Base-by-base conservation (phyloP, 495 filamentous ascomycete genomes). In the Acidiella bohemica region DNA sequence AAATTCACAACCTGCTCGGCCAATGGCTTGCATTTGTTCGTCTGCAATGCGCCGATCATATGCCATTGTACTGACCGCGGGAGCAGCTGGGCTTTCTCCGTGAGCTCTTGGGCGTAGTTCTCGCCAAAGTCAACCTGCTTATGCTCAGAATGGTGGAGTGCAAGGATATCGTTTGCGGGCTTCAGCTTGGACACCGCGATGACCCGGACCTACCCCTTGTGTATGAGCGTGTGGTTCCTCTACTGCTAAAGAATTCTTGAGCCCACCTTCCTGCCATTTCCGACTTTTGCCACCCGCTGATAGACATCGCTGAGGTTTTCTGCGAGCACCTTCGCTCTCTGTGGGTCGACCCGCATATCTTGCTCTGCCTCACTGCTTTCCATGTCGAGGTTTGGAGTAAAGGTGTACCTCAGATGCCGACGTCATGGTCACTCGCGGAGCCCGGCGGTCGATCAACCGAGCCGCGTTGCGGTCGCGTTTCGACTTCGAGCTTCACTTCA, bases 171-270 rank as follows among this genome's bases (percentile, higher is more conserved):
- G 39, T 79, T 75, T 37, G 76, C 81, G 9, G 90, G 85, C 59
- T 95, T 93, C 49, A 90, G 68, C 58, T 97, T 97, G 13, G 85
- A 93, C 36, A 97, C 87, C 23, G 86, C 86, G 18, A 97, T 81
- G 18, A 96, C 67, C 14, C 90, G 80, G 39, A 92, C 71, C 80
- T 81, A 17, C 4, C 10, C 9, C 4, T 9, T 5, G 5, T 2
- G 32, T 14, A 10, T 10, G 12, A 4, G 32, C 13, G 16, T 14
- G 11, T 34, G 17, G 14, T 17, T 6, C 3, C 13, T 2, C 10
- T 9, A 19, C 4, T 5, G 32, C n/a, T n/a, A n/a, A n/a, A n/a
- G 13, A 5, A 10, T 18, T 21, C 3, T 4, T 12, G 32, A 34
- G 23, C 24, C n/a, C 36, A 33, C 32, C 39, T 33, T 51, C 8